These are phyloP conservation scores for Ceratocystis diversiconidia DNA, from an alignment of 2,329 filamentous ascomycete genomes.

Conservation along the genomic window DNA sequence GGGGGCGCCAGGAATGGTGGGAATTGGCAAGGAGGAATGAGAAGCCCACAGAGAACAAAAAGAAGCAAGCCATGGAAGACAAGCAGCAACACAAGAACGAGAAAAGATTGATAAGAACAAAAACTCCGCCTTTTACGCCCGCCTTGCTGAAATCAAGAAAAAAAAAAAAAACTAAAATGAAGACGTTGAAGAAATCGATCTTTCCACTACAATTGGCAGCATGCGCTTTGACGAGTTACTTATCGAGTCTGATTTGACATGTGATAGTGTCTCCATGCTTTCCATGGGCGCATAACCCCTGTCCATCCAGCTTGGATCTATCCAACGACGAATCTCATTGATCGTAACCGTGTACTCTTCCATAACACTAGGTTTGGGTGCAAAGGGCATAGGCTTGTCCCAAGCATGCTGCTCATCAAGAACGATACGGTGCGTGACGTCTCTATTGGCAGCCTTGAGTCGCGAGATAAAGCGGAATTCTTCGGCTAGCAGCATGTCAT, in stretches of 20 bases:
- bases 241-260: not conserved
- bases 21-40: too few relatives aligned
- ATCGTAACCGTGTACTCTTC: conserved; percentile 35
- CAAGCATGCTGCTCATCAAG: conserved; percentile 34
- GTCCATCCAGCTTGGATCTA: conserved; percentile 24
- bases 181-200: not conserved
- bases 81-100: not conserved
- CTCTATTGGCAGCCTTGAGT: conserved; percentile 28
- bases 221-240: conserved; percentile 3
- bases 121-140: not conserved
- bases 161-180: not conserved
- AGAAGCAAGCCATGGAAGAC: not conserved
- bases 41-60: too few relatives aligned
- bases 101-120: not conserved
- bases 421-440: conserved; percentile 31
- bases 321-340: conserved; percentile 30
- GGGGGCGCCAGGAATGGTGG: too few relatives aligned
- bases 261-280: conserved; percentile 4
- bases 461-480: conserved; percentile 47
- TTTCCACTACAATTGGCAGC: conserved; percentile 5
- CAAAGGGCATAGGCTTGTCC: conserved; percentile 34
- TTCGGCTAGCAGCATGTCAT: conserved; percentile 49
- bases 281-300: not conserved
- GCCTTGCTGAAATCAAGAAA: not conserved
- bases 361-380: conserved; percentile 31